Conservation (phyloP, 768 basidiomycete genomes). For the Collybia sordida region DNA sequence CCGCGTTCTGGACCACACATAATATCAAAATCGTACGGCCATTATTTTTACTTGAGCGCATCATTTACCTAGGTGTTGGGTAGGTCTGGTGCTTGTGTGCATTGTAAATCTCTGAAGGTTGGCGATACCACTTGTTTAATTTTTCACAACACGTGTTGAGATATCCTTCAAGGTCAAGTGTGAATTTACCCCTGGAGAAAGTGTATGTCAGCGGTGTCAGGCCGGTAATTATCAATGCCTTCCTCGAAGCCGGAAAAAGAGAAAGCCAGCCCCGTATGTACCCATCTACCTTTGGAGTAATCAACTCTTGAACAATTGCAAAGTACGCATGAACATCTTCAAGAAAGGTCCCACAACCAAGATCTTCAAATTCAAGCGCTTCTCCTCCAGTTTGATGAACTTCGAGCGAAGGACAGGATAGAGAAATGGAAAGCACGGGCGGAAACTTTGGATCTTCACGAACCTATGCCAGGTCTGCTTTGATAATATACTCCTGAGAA, state of each 20-base stretch:
- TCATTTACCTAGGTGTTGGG: background rate
- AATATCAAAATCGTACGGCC: conserved; percentile 19
- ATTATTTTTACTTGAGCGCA: background rate
- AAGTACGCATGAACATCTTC: conserved; percentile 56
- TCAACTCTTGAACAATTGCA: background rate
- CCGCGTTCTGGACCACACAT: conserved; percentile 7
- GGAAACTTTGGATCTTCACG: conserved; percentile 10
- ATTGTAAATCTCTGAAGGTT: conserved; percentile 60
- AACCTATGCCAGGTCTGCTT: conserved; percentile 5
- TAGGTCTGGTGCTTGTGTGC: conserved; percentile 53
- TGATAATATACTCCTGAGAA: background rate
- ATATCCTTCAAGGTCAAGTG: conserved; percentile 48
- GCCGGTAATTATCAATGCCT: conserved; percentile 45
- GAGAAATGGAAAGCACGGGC: conserved; percentile 38
- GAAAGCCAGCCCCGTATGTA: conserved; percentile 55
- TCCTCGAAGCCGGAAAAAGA: conserved; percentile 51
- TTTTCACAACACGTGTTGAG: background rate
- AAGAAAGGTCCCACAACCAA: conserved; percentile 42
- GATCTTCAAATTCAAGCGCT: conserved; percentile 45
- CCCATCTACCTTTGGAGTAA: background rate
- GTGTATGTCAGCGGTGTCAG: conserved; percentile 47
- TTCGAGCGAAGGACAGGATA: conserved; percentile 39
- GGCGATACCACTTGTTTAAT: conserved; percentile 1
- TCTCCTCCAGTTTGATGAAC: conserved; percentile 42
- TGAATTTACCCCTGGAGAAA: conserved; percentile 44